Evolutionary conservation across 768 basidiomycete species (phyloP).

Genomic region (Gloeophyllum trabeum): DNA sequence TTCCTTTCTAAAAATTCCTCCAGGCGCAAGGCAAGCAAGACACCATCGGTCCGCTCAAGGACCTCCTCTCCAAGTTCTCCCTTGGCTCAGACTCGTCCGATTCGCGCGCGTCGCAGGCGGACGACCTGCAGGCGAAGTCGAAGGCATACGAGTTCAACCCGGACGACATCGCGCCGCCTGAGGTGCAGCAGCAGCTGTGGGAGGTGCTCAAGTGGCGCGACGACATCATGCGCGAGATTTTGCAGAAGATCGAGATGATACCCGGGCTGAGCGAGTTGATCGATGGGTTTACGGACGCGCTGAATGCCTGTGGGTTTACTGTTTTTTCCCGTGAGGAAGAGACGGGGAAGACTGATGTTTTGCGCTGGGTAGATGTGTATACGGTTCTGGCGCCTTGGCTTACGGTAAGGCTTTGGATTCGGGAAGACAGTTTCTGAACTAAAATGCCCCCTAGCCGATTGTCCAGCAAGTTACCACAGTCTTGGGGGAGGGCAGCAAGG

Average conservation of each 20-base stretch:
- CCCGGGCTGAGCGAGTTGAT: constrained; percentile 47
- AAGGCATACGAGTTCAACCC: constrained; percentile 57
- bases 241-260: constrained; percentile 50
- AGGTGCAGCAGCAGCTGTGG: constrained; percentile 46
- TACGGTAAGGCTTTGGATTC: constrained; percentile 23
- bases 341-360: too few species aligned
- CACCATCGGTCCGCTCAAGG: constrained; percentile 25
- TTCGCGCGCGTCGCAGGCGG: constrained; percentile 40
- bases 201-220: constrained; percentile 57
- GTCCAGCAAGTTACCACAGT: constrained; percentile 44
- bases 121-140: constrained; percentile 40
- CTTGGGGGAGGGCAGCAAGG: constrained; percentile 51
- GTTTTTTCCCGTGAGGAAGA: neutral
- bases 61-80: constrained; percentile 39
- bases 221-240: constrained; percentile 37
- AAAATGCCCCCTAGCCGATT: constrained; percentile 34
- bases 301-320: constrained; percentile 54
- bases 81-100: constrained; percentile 25
- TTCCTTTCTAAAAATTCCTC: neutral
- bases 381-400: constrained; percentile 57
- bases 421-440: neutral
- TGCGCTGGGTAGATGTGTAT: constrained; percentile 36
- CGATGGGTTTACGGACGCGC: constrained; percentile 49
- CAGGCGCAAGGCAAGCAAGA: constrained; percentile 22
- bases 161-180: constrained; percentile 48